Evolutionary conservation across 1,139 yeast genomes (phyloP), one percentile per base, ranked within the genome.

Genomic region (Lodderomyces pseudojiufengensis): DNA sequence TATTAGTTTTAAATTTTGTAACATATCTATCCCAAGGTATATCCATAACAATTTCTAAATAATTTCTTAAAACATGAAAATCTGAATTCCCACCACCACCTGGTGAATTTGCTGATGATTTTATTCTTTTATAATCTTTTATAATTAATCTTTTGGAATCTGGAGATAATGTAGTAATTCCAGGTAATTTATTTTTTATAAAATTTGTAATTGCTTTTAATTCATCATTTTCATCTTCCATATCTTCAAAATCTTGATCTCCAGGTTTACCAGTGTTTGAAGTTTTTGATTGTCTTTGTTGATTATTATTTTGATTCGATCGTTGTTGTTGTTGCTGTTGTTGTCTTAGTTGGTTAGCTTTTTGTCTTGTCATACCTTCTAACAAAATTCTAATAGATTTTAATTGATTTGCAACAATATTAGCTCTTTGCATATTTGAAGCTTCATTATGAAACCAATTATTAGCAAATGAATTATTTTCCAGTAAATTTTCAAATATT

Each of bases 41-140:
- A 45, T 81, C 86, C 50, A 78, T 65, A 8, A 84, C 73, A 33
- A 83, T 76, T 48, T 84, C 94, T 36, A 84, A 65, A 53, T 84
- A 84, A 33, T 81, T 78, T 20, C 87, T 59, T 38, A 83, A 68
- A 3, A 83, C 87, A 52, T 83, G 86, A 57, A 78, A 82, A 52
- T 84, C 94, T 1, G 88, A 80, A 39, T 81, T 81, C 3, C 77
- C 77, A 2, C 84, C 76, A 24, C 44, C 46, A 12, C 46, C 46
- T 8, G 48, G 48, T 3, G 45, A 38, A 29, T 46, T 46, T 30
- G 78, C 79, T 57, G 84, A 72, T 15, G 79, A 65, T 47, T 75
- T 73, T 49, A 84, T 66, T 22, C 88, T 64, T 49, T 75, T 76
- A 49, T 69, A 73, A 49, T 84, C 94, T 41, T 83, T 80, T n/a